phyloP scores from a whole-genome alignment of 1,284 basidiomycete species.

The Ustilago shanxiensis region DNA sequence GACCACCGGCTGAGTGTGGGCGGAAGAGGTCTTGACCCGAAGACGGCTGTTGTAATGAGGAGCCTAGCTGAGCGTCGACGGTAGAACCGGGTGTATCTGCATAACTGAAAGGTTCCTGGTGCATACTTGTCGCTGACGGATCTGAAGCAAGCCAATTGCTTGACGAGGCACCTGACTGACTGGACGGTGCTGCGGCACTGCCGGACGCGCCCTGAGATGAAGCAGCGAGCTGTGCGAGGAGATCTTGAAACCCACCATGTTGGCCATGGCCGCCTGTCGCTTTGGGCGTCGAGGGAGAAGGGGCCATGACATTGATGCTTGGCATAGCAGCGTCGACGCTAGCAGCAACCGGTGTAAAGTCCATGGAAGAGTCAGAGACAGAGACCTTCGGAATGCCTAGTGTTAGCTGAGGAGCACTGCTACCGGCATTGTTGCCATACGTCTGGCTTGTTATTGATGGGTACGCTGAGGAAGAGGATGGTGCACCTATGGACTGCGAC shows the following conservation, averaged over 20 bases:
- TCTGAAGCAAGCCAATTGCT: conserved; percentile 24
- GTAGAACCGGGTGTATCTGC: conserved; percentile 9
- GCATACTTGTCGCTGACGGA: conserved; percentile 8
- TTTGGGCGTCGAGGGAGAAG: conserved; percentile 47
- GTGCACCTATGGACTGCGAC: conserved; percentile 5
- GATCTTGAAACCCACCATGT: conserved; percentile 39
- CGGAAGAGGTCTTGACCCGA: conserved; percentile 21
- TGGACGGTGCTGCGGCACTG: conserved; percentile 3
- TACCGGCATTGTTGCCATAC: neutral
- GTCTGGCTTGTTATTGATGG: conserved; percentile 10
- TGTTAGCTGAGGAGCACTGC: conserved; percentile 33
- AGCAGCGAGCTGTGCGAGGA: conserved; percentile 44
- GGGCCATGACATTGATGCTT: conserved; percentile 55
- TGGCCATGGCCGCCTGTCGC: conserved; percentile 26
- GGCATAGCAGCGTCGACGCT: conserved; percentile 31
- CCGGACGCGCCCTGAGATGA: conserved; percentile 16
- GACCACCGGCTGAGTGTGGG: conserved; percentile 31
- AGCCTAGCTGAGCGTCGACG: conserved; percentile 12
- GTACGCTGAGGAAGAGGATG: conserved; percentile 9
- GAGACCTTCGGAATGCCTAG: conserved; percentile 46
- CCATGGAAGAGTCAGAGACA: conserved; percentile 46
- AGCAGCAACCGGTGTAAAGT: conserved; percentile 26
- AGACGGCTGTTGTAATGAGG: conserved; percentile 5
- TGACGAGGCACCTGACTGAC: conserved; percentile 9
- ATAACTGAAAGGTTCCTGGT: conserved; percentile 39